phyloP scores from a whole-genome alignment of 768 basidiomycete species.

The Tulasnella calospora region DNA sequence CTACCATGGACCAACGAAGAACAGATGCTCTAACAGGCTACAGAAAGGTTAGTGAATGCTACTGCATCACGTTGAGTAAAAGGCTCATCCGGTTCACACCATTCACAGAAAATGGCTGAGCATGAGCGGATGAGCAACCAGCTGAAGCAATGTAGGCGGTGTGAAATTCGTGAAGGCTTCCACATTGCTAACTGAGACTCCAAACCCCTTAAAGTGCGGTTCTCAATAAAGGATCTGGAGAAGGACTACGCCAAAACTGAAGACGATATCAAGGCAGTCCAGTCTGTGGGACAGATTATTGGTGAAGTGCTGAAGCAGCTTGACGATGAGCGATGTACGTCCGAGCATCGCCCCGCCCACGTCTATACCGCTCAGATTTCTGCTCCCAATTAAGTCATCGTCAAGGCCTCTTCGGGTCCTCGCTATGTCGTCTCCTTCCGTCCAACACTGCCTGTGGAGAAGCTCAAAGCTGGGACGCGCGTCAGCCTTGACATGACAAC shows the following conservation, averaged over 20 bases:
- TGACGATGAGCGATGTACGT: conserved; percentile 93
- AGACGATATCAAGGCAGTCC: conserved; percentile 98
- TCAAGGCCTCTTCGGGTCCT: conserved; percentile 96
- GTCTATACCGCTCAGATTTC: conserved; percentile 32
- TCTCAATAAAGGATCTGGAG: conserved; percentile 84
- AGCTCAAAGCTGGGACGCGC: conserved; percentile 89
- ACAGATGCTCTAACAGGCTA: conserved; percentile 71
- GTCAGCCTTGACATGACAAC: conserved; percentile 99
- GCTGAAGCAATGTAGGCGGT: conserved; percentile 77
- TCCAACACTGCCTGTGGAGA: conserved; percentile 80
- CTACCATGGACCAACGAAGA: conserved; percentile 65
- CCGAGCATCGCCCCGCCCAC: not conserved
- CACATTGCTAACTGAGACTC: not conserved
- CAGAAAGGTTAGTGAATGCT: conserved; percentile 53
- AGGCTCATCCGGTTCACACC: conserved; percentile 22
- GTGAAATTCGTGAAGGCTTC: not conserved
- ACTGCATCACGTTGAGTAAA: not conserved
- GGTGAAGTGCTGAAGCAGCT: conserved; percentile 98
- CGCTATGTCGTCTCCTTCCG: conserved; percentile 98
- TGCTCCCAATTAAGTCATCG: conserved; percentile 60
- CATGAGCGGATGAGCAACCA: conserved; percentile 83
- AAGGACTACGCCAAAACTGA: conserved; percentile 91
- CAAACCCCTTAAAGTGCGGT: conserved; percentile 56
- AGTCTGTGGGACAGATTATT: conserved; percentile 98
- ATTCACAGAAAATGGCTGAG: conserved; percentile 82